These are phyloP conservation scores for Colletotrichum aenigma DNA, from an alignment of 2,329 filamentous ascomycete genomes.

Conservation along the genomic window DNA sequence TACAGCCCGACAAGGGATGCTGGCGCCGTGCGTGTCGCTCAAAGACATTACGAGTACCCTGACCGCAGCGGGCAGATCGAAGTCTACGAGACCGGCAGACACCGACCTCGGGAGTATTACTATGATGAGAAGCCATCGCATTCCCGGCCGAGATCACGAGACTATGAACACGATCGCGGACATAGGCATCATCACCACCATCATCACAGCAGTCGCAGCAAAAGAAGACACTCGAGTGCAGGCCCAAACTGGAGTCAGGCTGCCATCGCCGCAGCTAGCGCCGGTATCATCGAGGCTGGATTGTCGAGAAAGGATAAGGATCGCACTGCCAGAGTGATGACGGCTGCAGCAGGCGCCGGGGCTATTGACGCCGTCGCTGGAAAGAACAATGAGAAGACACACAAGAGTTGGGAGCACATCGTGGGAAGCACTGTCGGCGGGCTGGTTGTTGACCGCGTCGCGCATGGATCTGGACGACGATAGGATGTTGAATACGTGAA, in stretches of 20 bases:
- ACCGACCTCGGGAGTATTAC: background rate
- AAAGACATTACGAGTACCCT: background rate
- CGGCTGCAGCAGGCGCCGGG: constrained; percentile 6
- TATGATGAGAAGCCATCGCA: background rate
- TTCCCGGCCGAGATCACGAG: background rate
- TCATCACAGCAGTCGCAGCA: background rate
- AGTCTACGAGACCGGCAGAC: background rate
- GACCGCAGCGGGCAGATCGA: background rate
- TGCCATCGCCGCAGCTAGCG: constrained; percentile 5
- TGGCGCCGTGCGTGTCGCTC: background rate
- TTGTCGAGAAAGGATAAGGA: constrained; percentile 4
- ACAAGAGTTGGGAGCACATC: background rate
- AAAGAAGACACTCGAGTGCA: background rate
- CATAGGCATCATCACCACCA: background rate
- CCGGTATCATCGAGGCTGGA: constrained; percentile 3
- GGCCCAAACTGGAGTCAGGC: background rate
- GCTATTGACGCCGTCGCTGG: background rate
- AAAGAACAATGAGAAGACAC: background rate
- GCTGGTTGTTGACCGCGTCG: background rate
- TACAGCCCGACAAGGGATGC: background rate
- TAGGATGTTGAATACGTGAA: background rate
- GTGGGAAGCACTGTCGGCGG: background rate
- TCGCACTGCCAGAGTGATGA: background rate
- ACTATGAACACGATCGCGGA: background rate
- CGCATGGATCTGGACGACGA: background rate